phyloP scores from a whole-genome alignment of 2,329 filamentous ascomycete species.

The Coccinonectria pachysandricola region DNA sequence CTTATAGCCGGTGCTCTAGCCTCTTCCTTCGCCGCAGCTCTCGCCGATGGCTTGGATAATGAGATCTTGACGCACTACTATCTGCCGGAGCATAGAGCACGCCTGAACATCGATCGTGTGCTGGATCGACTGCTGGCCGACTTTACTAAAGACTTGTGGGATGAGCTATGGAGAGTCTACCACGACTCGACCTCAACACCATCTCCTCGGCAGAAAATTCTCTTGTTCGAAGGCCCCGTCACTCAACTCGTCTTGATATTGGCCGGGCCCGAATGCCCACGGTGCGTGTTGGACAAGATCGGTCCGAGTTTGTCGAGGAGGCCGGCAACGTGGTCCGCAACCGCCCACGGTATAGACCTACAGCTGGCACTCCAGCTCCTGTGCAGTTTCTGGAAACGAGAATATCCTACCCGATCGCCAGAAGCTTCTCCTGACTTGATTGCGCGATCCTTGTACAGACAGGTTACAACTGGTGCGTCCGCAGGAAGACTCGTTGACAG shows the following conservation, averaged over 20 bases:
- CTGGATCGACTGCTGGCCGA: constrained; percentile 25
- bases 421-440: constrained; percentile 25
- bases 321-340: constrained; percentile 22
- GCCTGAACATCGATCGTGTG: constrained; percentile 26
- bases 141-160: constrained; percentile 25
- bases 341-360: constrained; percentile 23
- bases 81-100: constrained; percentile 21
- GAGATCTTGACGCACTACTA: constrained; percentile 29
- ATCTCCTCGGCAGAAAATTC: constrained; percentile 21
- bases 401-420: constrained; percentile 24
- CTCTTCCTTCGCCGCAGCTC: constrained; percentile 24
- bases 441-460: constrained; percentile 19
- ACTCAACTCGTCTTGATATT: constrained; percentile 27
- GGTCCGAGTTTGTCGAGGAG: constrained; percentile 25
- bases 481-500: constrained; percentile 19
- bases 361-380: constrained; percentile 25
- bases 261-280: constrained; percentile 25
- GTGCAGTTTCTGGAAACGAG: constrained; percentile 26
- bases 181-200: constrained; percentile 17
- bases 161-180: constrained; percentile 27
- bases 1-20: constrained; percentile 26
- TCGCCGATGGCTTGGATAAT: constrained; percentile 25
- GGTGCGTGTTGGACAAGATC: constrained; percentile 25
- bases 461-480: constrained; percentile 20
- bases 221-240: constrained; percentile 28